A percentile compares a stretch with the other conserved stretches of the same genome.
phyloP scores from a whole-genome alignment of 352 stramenopile genomes.

The Phytopythium helicoides region DNA sequence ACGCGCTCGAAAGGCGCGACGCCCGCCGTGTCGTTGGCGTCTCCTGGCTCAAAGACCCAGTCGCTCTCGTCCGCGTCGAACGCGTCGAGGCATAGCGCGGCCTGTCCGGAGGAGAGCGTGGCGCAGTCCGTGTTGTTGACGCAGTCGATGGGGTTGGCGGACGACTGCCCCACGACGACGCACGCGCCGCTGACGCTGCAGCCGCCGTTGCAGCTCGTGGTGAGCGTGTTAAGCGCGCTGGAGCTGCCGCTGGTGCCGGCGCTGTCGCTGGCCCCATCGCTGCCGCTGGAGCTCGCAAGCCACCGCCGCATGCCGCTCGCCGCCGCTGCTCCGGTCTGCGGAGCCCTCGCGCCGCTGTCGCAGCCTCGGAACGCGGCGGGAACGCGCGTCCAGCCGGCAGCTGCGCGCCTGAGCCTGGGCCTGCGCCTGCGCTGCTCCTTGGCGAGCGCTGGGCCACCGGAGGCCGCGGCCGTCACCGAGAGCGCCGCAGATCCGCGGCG shows the following conservation, averaged over 20 bases:
- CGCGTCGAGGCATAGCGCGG: slow-evolving; percentile 60
- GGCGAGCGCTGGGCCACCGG: no score
- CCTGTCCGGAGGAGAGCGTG: slow-evolving; percentile 62
- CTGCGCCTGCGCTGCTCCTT: no score
- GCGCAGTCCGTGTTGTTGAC: slow-evolving; percentile 71
- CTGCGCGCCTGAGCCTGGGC: no score
- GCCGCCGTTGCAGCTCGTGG: slow-evolving; percentile 70
- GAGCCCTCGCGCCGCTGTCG: no score
- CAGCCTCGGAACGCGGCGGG: no score
- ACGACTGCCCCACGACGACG: slow-evolving; percentile 61
- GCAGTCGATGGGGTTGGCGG: slow-evolving; percentile 61
- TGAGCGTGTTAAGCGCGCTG: slow-evolving; percentile 59
- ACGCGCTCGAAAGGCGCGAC: slow-evolving; percentile 65
- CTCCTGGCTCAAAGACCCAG: slow-evolving; percentile 58
- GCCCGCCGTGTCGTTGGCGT: slow-evolving; percentile 45
- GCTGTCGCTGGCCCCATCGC: slow-evolving; percentile 6
- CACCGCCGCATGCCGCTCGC: slow-evolving; percentile 5
- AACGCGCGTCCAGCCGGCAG: no score
- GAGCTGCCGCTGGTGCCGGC: neutral
- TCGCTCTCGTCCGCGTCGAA: slow-evolving; percentile 31
- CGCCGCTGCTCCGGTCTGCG: slow-evolving; percentile 4
- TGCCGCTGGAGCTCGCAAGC: slow-evolving; percentile 7
- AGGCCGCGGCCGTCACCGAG: no score
- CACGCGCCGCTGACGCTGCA: slow-evolving; percentile 60
- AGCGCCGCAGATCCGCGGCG: no score